A percentile compares a stretch with the other conserved stretches of the same genome.
Evolutionary conservation across 345 rosid genomes (phyloP).

Genomic region (Leavenworthia alabamica): DNA sequence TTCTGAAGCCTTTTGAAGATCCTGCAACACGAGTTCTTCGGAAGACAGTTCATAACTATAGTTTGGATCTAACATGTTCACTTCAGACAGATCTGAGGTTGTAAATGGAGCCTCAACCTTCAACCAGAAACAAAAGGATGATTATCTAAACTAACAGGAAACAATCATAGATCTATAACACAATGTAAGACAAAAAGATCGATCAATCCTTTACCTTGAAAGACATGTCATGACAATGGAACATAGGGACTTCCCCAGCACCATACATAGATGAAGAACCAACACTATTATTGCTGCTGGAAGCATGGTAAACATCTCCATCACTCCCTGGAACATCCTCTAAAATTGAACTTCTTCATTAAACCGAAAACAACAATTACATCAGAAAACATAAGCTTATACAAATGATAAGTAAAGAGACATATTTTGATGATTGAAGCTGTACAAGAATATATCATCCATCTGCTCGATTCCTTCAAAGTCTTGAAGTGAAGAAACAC

Average conservation of each 20-base stretch:
- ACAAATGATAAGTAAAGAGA: background rate
- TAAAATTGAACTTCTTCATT: slow-evolving; percentile 33
- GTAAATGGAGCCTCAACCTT: slow-evolving; percentile 26
- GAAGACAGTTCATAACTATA: slow-evolving; percentile 33
- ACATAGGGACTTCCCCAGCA: slow-evolving; percentile 25
- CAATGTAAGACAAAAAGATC: too few species aligned
- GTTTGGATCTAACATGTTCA: slow-evolving; percentile 16
- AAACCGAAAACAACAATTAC: slow-evolving; percentile 10
- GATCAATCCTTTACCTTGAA: slow-evolving; percentile 24
- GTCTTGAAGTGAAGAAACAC: slow-evolving; percentile 35
- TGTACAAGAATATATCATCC: slow-evolving; percentile 77
- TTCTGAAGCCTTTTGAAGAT: slow-evolving; percentile 54
- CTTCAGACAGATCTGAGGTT: slow-evolving; percentile 26
- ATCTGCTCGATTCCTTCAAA: slow-evolving; percentile 45
- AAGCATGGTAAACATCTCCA: slow-evolving; percentile 18
- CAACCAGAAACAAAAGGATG: background rate
- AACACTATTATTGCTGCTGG: slow-evolving; percentile 26
- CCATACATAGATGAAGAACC: slow-evolving; percentile 23
- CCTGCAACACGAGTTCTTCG: slow-evolving; percentile 58
- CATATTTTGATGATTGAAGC: slow-evolving; percentile 11
- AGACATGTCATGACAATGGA: slow-evolving; percentile 23
- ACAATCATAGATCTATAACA: too few species aligned
- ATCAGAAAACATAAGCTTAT: slow-evolving; percentile 15
- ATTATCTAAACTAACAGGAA: background rate
- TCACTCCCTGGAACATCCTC: slow-evolving; percentile 33